Base-by-base conservation (phyloP, 2,329 filamentous ascomycete species). In the Knoxdaviesia capensis region DNA sequence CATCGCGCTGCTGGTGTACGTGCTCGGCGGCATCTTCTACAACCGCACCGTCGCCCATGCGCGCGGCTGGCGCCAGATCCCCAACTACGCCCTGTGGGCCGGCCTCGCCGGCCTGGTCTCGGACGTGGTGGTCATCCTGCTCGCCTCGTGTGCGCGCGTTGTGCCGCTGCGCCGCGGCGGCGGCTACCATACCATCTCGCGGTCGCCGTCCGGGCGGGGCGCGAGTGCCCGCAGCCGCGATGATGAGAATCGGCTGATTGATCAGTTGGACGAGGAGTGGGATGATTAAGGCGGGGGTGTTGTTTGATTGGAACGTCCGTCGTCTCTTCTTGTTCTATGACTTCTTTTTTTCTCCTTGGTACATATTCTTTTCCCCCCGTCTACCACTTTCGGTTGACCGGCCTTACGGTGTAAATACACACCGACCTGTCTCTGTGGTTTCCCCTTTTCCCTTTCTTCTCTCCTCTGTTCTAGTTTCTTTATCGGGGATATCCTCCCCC, bases 181-280 rank as follows among this genome's bases (percentile, higher is more conserved):
- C 43, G 44, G 44, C 43, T 36, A 38, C 29, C 42, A 20, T 20
- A 20, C 20, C 20, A 20, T 20, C 20, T 20, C 20, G 20, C 20
- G 20, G 20, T 20, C 20, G 20, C 20, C 20, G 20, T 20, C 20
- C 20, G 20, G 2, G 20, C 20, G 20, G 20, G 20, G 20, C 20
- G 20, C 20, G 20, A 20, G 20, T 20, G 20, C 57, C 48, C 56
- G 66, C 50, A 64, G 64, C 52, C 57, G 67, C 43, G 88, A 94
- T 45, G 87, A 86, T 43, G 90, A 96, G 61, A 94, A 96, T 58
- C 67, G 86, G 48, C 62, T 96, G 51, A 96, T 98, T 56, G 88
- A 96, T 57, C 85, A 94, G 59, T 66, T 94, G 45, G 90, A 96
- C 53, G 88, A 96, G 58, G 87, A 94, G 56, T 96, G 88, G 88